Percentiles rank a stretch among this genome's conserved stretches.
Evolutionary conservation across 2,329 filamentous ascomycete species (phyloP).

Genomic region (Colletotrichum magnum): DNA sequence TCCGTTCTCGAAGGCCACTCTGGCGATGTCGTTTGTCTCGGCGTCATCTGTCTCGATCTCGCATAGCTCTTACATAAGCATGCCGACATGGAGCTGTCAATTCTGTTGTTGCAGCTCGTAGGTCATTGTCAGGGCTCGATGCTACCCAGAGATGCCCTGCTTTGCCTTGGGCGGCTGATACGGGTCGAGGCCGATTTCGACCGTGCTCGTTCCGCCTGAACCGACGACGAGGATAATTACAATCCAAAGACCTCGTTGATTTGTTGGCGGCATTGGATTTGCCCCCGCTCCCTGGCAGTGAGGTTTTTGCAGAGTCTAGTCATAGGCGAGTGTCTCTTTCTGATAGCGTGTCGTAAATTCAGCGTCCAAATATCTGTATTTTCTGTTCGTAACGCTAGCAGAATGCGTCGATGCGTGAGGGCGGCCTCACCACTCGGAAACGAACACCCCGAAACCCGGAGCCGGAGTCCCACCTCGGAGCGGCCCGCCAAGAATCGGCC

Average conservation of each 20-base stretch:
- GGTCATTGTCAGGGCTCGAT: too few relatives aligned
- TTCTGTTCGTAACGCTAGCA: not conserved
- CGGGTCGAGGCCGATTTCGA: too few relatives aligned
- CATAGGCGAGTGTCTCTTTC: too few relatives aligned
- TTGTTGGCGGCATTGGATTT: too few relatives aligned
- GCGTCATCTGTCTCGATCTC: slow-evolving; percentile 39
- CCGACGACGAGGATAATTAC: too few relatives aligned
- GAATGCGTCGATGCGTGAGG: not conserved
- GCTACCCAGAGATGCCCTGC: too few relatives aligned
- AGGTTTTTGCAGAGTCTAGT: too few relatives aligned
- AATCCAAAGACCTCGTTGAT: too few relatives aligned
- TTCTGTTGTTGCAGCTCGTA: slow-evolving; percentile 60
- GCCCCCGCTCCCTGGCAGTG: too few relatives aligned
- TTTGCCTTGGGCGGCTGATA: too few relatives aligned
- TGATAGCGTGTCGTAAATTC: not conserved
- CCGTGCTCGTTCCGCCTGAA: too few relatives aligned
- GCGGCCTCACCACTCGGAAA: not conserved
- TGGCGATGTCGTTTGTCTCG: slow-evolving; percentile 55
- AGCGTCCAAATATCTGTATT: not conserved
- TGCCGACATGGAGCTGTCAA: slow-evolving; percentile 59
- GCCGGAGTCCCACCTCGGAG: slow-evolving; percentile 20
- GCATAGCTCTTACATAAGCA: slow-evolving; percentile 52
- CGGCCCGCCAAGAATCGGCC: slow-evolving; percentile 26
- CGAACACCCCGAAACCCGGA: slow-evolving; percentile 3
- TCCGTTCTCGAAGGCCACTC: slow-evolving; percentile 61